A percentile compares a stretch with the other conserved stretches of the same genome.
Evolutionary conservation across 306 rosid genomes (phyloP).

Genomic region (Lathyrus oleraceus): DNA sequence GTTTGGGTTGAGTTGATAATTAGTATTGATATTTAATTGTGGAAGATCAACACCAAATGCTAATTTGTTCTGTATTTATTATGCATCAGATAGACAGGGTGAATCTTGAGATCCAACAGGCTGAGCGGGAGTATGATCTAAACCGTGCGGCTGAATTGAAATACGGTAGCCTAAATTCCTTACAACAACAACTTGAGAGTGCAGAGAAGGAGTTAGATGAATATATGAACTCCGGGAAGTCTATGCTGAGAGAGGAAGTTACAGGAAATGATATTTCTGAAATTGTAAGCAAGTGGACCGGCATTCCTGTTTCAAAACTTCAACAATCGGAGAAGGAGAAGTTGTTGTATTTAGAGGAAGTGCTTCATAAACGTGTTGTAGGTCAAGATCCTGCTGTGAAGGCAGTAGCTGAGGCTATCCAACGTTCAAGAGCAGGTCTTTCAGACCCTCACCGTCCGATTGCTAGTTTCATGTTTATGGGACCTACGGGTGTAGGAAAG

Average conservation of each 20-base stretch:
- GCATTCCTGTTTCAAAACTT: constrained; percentile 95
- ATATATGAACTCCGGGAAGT: constrained; percentile 86
- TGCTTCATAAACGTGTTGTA: constrained; percentile 86
- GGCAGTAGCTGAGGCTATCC: constrained; percentile 93
- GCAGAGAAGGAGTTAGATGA: constrained; percentile 88
- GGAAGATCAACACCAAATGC: not conserved
- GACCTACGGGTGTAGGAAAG: constrained; percentile 98
- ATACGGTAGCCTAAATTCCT: constrained; percentile 87
- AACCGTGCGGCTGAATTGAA: constrained; percentile 94
- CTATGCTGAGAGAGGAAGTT: constrained; percentile 97
- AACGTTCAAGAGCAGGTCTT: constrained; percentile 96
- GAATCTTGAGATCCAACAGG: constrained; percentile 97
- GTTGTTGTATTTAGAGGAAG: constrained; percentile 85
- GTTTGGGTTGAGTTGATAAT: constrained; percentile 4
- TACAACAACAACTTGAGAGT: constrained; percentile 74
- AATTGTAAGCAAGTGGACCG: constrained; percentile 99
- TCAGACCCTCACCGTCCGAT: constrained; percentile 96
- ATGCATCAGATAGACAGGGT: constrained; percentile 80
- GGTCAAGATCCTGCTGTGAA: constrained; percentile 97
- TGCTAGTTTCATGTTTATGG: constrained; percentile 99
- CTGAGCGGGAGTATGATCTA: constrained; percentile 95
- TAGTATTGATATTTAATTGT: not conserved
- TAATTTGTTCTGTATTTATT: constrained; percentile 25
- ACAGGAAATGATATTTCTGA: constrained; percentile 87
- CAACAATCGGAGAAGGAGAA: constrained; percentile 93